A percentile compares a stretch with the other conserved stretches of the same genome.
Conservation (phyloP, 2,329 filamentous ascomycete genomes). For the Fusarium secorum region DNA sequence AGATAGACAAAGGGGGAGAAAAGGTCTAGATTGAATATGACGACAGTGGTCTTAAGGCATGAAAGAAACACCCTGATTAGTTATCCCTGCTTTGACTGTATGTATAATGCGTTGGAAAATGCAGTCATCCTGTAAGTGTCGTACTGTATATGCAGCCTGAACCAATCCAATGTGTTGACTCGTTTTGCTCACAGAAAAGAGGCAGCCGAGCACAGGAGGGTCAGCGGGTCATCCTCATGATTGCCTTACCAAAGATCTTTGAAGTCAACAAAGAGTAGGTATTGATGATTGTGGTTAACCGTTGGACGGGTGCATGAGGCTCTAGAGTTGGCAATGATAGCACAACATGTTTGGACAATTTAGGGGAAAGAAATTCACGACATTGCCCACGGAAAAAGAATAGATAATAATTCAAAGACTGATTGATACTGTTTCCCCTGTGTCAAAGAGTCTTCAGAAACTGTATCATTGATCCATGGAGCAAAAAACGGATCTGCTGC, state of each 20-base stretch:
- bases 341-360: neutral
- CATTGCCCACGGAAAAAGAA: neutral
- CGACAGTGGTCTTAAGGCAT: neutral
- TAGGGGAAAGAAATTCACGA: neutral
- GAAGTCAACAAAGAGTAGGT: neutral
- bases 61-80: neutral
- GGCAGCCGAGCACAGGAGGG: constrained; percentile 5
- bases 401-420: neutral
- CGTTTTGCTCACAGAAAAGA: neutral
- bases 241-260: neutral
- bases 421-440: neutral
- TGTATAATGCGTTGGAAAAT: neutral
- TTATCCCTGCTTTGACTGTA: neutral
- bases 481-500: constrained; percentile 16
- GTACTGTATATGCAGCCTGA: constrained; percentile 7
- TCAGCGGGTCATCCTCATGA: neutral
- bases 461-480: neutral
- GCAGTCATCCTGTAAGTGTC: constrained; percentile 18
- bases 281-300: neutral
- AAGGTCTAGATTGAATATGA: constrained; percentile 4
- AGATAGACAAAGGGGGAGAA: neutral
- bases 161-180: constrained; percentile 1
- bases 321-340: neutral
- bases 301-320: neutral
- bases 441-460: neutral